A percentile compares a stretch with the other conserved stretches of the same genome.
Conservation (phyloP, 75 land plant species). For the Sequoiadendron giganteum region DNA sequence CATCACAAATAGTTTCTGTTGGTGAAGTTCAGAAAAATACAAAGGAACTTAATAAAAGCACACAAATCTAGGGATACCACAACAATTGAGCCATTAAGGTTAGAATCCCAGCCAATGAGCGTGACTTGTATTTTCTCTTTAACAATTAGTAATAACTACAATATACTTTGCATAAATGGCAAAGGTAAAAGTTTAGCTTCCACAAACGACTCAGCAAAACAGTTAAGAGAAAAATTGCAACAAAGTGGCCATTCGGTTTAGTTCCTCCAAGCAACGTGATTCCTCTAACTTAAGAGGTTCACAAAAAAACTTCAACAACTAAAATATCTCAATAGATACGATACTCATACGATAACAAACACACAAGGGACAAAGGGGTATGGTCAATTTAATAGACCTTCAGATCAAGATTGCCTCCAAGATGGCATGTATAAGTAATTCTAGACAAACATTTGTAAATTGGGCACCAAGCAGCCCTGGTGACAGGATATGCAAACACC, state of each 20-base stretch:
- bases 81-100: background rate
- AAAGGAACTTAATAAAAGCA: too few relatives aligned
- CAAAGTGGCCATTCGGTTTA: background rate
- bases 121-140: background rate
- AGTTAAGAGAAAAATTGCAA: background rate
- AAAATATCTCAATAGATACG: background rate
- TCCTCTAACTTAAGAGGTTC: too few relatives aligned
- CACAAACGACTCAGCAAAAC: background rate
- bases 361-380: background rate
- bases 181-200: background rate
- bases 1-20: too few relatives aligned
- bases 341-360: background rate
- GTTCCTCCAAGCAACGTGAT: background rate
- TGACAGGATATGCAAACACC: too few relatives aligned
- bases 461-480: too few relatives aligned
- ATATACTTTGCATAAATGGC: background rate
- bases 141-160: background rate
- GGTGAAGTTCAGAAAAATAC: too few relatives aligned
- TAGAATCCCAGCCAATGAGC: background rate
- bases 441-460: too few relatives aligned
- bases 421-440: too few relatives aligned
- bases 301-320: too few relatives aligned
- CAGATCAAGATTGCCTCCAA: too few relatives aligned
- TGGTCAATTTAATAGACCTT: too few relatives aligned
- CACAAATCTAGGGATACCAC: background rate